phyloP scores from a whole-genome alignment of 2,329 filamentous ascomycete genomes.

The Phyllosticta citrichinensis region DNA sequence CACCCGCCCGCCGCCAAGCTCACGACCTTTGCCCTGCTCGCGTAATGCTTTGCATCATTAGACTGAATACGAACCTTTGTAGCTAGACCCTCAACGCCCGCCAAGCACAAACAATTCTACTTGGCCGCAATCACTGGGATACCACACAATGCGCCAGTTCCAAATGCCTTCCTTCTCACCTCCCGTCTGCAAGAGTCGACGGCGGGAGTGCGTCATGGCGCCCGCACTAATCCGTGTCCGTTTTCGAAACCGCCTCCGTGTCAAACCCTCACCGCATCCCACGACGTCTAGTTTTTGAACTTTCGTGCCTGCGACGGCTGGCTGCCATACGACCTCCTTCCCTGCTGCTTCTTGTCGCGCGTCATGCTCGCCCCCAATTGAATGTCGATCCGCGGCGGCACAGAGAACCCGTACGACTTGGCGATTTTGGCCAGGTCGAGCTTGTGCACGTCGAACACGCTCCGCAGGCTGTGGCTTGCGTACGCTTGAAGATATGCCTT shows the following conservation, averaged over 20 bases:
- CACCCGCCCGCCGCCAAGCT: background rate
- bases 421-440: constrained; percentile 75
- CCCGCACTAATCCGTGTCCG: background rate
- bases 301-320: constrained; percentile 58
- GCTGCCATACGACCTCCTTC: constrained; percentile 64
- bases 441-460: constrained; percentile 77
- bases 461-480: constrained; percentile 70
- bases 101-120: background rate
- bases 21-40: background rate
- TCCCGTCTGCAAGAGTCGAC: background rate
- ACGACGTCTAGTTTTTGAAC: constrained; percentile 8
- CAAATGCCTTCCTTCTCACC: background rate
- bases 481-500: constrained; percentile 92
- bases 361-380: constrained; percentile 67
- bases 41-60: background rate
- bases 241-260: background rate
- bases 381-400: constrained; percentile 71
- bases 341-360: constrained; percentile 55
- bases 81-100: background rate
- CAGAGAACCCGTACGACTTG: constrained; percentile 71
- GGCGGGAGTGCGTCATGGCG: background rate
- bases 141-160: background rate
- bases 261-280: background rate
- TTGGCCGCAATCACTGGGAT: background rate
- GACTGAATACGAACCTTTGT: background rate